Base-by-base conservation (phyloP, 768 basidiomycete genomes). In the Multifurca ochricompacta region DNA sequence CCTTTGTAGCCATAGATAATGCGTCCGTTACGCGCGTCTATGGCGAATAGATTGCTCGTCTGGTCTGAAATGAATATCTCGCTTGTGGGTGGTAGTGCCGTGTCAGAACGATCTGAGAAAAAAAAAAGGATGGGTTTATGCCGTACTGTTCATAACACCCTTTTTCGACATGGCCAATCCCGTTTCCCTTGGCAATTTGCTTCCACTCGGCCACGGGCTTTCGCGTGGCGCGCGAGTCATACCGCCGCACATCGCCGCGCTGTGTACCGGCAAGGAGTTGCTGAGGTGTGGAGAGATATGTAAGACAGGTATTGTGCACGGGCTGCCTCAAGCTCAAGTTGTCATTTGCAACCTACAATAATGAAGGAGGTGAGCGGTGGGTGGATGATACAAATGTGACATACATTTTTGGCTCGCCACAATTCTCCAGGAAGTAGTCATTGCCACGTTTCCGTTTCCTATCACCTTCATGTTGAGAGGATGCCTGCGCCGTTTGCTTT, bases 361-460 rank as follows among this genome's bases (percentile, higher is more conserved):
- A 31, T 11, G 6, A 6, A 11, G 16, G 28, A 13, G 6, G 28
- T 45, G 10, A 45, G 44, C 28, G 28, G 30, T 18, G 7, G 44
- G 44, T 3, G 10, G 28, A 7, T 31, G 30, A 13, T 11, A 1
- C 4, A 39, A 14, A 16, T 2, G 30, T 13, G 32, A 47, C 74
- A 34, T 53, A 88, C 85, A 66, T 93, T 92, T 67, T 84, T 86
- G 9, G 89, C 89, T 52, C 90, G 74, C 91, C 91, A 93, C 4
- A 84, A 62, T 70, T 93, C 91, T 0, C 79, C 86, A 0, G 82
- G 77, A 45, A 90, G 77, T 3, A 89, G 63, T 73, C 67, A 4
- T 81, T 77, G 4, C 68, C 65, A 23, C 82, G 70, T 66, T 83
- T 84, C 61, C 85, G 70, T 63, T 87, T 83, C 63, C 78, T 81